Percentiles rank a stretch among this genome's conserved stretches.
These are phyloP conservation scores for Tetraselmis striata DNA, from an alignment of 139 green algal genomes.

Conservation along the genomic window DNA sequence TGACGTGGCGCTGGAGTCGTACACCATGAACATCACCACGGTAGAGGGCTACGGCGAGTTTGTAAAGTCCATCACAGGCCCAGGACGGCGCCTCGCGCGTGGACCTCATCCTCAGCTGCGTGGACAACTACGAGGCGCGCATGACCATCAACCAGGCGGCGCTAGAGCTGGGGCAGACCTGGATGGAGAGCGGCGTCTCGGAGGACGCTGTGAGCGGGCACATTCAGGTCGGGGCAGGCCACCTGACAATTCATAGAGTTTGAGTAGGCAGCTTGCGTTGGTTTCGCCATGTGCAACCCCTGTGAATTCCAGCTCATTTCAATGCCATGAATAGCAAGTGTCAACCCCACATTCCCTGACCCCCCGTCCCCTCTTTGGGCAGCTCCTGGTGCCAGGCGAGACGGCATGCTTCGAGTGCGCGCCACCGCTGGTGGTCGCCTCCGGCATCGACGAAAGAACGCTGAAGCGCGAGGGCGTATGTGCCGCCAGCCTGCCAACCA, in stretches of 20 bases:
- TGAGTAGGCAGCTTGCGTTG: no score
- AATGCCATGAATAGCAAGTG: no score
- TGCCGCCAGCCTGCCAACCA: slow-evolving; percentile 92
- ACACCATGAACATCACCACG: slow-evolving; percentile 94
- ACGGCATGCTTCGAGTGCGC: slow-evolving; percentile 85
- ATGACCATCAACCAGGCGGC: slow-evolving; percentile 97
- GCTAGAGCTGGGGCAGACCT: slow-evolving; percentile 87
- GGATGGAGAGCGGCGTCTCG: slow-evolving; percentile 94
- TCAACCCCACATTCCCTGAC: no score
- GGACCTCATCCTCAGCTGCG: slow-evolving; percentile 89
- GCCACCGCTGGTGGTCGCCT: slow-evolving; percentile 86
- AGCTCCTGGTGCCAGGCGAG: slow-evolving; percentile 56
- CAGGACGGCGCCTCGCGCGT: slow-evolving; percentile 50
- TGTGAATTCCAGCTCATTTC: no score
- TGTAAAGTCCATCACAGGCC: not conserved
- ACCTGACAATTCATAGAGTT: no score
- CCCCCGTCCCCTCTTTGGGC: no score
- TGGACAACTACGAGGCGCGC: slow-evolving; percentile 98
- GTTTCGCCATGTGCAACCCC: no score
- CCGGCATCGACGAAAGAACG: slow-evolving; percentile 91
- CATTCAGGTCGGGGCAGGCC: slow-evolving; percentile 70
- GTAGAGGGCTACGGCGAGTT: slow-evolving; percentile 84
- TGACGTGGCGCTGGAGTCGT: slow-evolving; percentile 81
- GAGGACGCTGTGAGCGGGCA: slow-evolving; percentile 93
- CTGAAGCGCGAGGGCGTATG: slow-evolving; percentile 95